A percentile compares a stretch with the other conserved stretches of the same genome.
These are phyloP conservation scores for Cercospora beticola DNA, from an alignment of 2,329 filamentous ascomycete species.

Conservation along the genomic window DNA sequence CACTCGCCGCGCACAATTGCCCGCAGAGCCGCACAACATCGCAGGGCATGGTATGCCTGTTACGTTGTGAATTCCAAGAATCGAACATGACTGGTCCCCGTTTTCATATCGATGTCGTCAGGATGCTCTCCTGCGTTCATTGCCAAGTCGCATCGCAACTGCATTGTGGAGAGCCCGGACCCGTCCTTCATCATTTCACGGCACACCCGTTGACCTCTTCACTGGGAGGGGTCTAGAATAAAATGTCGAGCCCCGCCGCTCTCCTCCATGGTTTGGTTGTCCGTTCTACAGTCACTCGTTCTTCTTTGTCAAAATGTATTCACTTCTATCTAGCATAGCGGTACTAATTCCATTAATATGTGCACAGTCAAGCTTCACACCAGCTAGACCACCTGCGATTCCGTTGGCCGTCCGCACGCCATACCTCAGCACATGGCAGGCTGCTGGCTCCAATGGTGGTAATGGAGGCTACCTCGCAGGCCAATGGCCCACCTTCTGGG, in stretches of 20 bases:
- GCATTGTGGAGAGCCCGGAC: slow-evolving; percentile 3
- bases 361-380: slow-evolving; percentile 58
- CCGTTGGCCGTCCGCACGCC: slow-evolving; percentile 73
- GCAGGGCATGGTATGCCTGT: slow-evolving; percentile 1
- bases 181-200: slow-evolving; percentile 14
- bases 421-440: slow-evolving; percentile 70
- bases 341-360: slow-evolving; percentile 21
- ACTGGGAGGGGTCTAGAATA: slow-evolving; percentile 6
- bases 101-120: slow-evolving; percentile 13
- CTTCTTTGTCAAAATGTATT: slow-evolving; percentile 16
- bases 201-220: neutral
- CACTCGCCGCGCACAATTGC: neutral
- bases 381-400: slow-evolving; percentile 65
- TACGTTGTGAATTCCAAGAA: neutral
- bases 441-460: slow-evolving; percentile 58
- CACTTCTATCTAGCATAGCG: slow-evolving; percentile 18
- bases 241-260: slow-evolving; percentile 5
- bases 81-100: slow-evolving; percentile 7
- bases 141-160: slow-evolving; percentile 11
- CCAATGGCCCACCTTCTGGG: slow-evolving; percentile 66
- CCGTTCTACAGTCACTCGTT: slow-evolving; percentile 6
- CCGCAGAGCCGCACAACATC: slow-evolving; percentile 3
- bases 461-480: slow-evolving; percentile 68
- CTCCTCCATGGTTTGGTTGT: neutral
- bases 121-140: slow-evolving; percentile 6